Percentiles rank a stretch among this genome's conserved stretches.
Conservation (phyloP, 2,329 filamentous ascomycete genomes). For the Neopestalotiopsis clavispora region DNA sequence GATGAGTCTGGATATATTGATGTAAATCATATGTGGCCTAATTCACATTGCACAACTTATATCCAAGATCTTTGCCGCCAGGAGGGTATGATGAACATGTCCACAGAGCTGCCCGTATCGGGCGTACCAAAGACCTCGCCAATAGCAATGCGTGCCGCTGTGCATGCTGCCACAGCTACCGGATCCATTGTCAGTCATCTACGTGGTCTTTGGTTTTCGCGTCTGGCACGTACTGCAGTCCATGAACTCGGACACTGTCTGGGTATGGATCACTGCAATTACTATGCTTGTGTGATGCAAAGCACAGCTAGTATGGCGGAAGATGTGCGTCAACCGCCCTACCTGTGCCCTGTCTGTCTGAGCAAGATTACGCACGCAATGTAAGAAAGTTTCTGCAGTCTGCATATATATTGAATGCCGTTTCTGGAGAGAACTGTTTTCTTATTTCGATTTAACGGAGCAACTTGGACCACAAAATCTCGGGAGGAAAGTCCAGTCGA, state of each 20-base stretch:
- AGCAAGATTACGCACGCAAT: conserved; percentile 52
- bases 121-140: conserved; percentile 25
- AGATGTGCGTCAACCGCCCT: conserved; percentile 66
- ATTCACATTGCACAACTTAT: conserved; percentile 62
- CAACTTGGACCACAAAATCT: not conserved
- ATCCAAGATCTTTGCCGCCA: conserved; percentile 43
- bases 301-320: conserved; percentile 60
- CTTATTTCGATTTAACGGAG: not conserved
- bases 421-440: not conserved
- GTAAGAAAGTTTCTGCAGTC: not conserved
- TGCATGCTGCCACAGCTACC: conserved; percentile 32
- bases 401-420: not conserved
- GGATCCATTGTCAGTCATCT: conserved; percentile 31
- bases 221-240: conserved; percentile 60
- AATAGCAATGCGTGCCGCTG: conserved; percentile 35
- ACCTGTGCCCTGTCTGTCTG: conserved; percentile 64
- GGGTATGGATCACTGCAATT: conserved; percentile 68
- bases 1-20: conserved; percentile 45
- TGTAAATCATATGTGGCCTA: conserved; percentile 65
- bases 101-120: not conserved
- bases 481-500: not conserved
- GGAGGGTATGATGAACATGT: conserved; percentile 11
- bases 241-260: conserved; percentile 74
- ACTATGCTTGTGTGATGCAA: conserved; percentile 70
- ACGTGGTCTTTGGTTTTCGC: conserved; percentile 59